Evolutionary conservation across 306 rosid genomes (phyloP).

Genomic region (Vigna hirtella): DNA sequence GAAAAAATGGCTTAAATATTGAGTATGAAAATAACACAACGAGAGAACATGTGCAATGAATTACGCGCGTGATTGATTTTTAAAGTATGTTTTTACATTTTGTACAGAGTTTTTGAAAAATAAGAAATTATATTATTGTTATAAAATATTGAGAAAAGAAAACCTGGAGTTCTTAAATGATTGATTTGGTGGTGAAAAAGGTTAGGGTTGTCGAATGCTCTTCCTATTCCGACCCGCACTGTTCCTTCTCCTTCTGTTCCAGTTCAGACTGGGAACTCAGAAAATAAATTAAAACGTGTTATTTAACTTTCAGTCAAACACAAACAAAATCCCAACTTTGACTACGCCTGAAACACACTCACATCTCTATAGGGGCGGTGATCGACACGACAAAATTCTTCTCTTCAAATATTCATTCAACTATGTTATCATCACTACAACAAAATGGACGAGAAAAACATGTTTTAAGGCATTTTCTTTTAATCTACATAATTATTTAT

Average conservation of each 20-base stretch:
- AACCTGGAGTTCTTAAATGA: background rate
- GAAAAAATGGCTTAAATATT: no score
- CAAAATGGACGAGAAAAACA: no score
- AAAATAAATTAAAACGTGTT: conserved; percentile 11
- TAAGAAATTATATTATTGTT: background rate
- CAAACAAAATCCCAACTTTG: background rate
- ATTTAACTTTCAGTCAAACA: conserved; percentile 16
- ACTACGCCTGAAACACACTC: background rate
- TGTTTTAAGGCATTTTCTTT: no score
- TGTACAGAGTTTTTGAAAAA: background rate
- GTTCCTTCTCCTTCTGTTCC: background rate
- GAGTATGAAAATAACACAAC: background rate
- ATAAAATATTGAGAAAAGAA: background rate
- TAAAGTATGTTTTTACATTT: background rate
- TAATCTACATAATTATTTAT: no score
- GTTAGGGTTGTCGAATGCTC: background rate
- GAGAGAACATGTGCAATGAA: background rate
- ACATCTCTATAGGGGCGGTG: conserved; percentile 31
- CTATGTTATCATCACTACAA: no score
- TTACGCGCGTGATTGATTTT: background rate
- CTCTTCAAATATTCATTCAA: background rate
- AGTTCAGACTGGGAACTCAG: background rate
- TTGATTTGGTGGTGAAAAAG: background rate
- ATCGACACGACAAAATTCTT: background rate
- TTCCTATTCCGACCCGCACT: background rate